Percentiles rank a stretch among this genome's conserved stretches.
Evolutionary conservation across 805 yeast species (phyloP).

Genomic region (Candida arabinofermentans): DNA sequence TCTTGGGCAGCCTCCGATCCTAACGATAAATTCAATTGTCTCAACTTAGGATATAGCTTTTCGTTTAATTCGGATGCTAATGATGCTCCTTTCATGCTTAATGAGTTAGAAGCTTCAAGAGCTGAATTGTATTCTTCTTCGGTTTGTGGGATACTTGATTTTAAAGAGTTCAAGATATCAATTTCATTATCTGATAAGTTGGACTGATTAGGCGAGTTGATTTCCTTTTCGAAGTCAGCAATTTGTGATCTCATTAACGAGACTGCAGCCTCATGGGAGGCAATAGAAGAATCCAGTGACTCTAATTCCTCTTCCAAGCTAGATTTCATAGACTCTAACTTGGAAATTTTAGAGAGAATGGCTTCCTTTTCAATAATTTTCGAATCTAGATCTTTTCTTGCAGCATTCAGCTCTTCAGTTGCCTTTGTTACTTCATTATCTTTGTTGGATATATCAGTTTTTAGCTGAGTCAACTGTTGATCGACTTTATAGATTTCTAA

Average conservation of each 20-base stretch:
- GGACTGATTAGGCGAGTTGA: constrained; percentile 42
- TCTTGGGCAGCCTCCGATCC: constrained; percentile 4
- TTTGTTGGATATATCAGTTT: constrained; percentile 34
- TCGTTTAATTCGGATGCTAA: constrained; percentile 56
- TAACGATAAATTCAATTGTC: constrained; percentile 30
- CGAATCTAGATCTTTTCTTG: constrained; percentile 40
- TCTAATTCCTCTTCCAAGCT: constrained; percentile 41
- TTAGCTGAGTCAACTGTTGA: constrained; percentile 36
- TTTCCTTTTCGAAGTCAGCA: constrained; percentile 44
- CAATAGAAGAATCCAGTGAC: constrained; percentile 33
- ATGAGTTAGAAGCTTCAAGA: constrained; percentile 35
- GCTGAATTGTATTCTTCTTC: constrained; percentile 40
- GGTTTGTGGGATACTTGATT: constrained; percentile 31
- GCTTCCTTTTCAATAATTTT: constrained; percentile 40
- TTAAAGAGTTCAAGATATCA: constrained; percentile 34
- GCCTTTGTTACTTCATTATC: constrained; percentile 51
- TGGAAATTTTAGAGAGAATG: constrained; percentile 38
- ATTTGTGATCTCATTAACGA: constrained; percentile 36
- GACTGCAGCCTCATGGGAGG: constrained; percentile 32
- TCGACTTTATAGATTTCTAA: constrained; percentile 41
- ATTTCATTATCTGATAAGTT: constrained; percentile 47
- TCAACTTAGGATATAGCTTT: constrained; percentile 49
- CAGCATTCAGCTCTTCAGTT: constrained; percentile 39
- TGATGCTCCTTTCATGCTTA: constrained; percentile 45
- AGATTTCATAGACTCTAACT: constrained; percentile 37